A percentile compares a stretch with the other conserved stretches of the same genome.
These are phyloP conservation scores for Euphrasia arctica DNA, from an alignment of 305 asterid species.

Conservation along the genomic window DNA sequence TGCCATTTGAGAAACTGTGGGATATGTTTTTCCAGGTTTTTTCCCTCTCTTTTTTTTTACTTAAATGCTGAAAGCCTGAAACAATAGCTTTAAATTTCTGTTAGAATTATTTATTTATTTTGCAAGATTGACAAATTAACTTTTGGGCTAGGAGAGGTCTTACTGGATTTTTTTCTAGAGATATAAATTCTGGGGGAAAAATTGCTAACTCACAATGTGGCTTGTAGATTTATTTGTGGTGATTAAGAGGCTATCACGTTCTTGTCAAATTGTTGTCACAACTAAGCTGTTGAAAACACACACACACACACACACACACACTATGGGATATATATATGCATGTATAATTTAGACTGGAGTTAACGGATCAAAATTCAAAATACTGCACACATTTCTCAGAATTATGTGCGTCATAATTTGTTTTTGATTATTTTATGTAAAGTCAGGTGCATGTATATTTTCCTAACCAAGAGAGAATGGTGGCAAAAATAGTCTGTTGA, in stretches of 20 bases:
- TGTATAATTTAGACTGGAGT: background rate
- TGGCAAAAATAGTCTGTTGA: background rate
- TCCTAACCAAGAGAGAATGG: constrained; percentile 6
- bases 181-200: background rate
- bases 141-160: background rate
- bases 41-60: background rate
- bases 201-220: background rate
- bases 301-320: too few species aligned
- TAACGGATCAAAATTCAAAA: background rate
- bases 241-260: background rate
- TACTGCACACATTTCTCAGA: background rate
- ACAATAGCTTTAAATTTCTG: constrained; percentile 4
- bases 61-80: constrained; percentile 6
- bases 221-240: background rate
- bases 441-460: background rate
- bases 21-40: constrained; percentile 76
- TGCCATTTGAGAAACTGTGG: constrained; percentile 87
- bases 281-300: background rate
- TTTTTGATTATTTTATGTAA: background rate
- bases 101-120: background rate
- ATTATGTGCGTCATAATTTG: background rate
- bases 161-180: background rate
- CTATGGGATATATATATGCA: background rate
- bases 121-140: background rate
- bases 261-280: background rate